Evolutionary conservation across 352 stramenopile genomes (phyloP).

Genomic region (Phytophthora tentaculata): DNA sequence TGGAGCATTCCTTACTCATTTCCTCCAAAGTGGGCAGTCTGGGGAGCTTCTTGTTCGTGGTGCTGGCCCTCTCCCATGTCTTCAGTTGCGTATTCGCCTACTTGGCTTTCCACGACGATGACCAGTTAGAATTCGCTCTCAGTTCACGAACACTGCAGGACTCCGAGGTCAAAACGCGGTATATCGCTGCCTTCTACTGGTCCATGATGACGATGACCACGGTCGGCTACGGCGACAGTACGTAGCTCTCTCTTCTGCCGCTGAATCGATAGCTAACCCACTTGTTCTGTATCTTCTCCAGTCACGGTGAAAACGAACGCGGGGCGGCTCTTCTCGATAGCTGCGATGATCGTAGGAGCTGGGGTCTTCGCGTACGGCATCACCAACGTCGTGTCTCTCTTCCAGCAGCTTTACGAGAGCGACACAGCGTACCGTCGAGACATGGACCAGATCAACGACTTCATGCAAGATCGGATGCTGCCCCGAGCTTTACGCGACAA

Average conservation of each 20-base stretch:
- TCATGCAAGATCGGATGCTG: conserved; percentile 71
- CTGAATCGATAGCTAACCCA: background rate
- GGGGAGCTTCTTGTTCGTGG: conserved; percentile 73
- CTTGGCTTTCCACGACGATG: conserved; percentile 63
- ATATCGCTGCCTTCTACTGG: conserved; percentile 87
- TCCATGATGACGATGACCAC: conserved; percentile 89
- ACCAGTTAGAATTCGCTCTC: conserved; percentile 56
- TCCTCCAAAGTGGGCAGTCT: conserved; percentile 81
- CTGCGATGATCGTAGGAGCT: conserved; percentile 74
- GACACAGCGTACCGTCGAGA: conserved; percentile 71
- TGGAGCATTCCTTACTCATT: conserved; percentile 81
- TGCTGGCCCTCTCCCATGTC: conserved; percentile 80
- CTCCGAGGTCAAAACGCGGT: conserved; percentile 60
- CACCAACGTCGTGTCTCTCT: conserved; percentile 81
- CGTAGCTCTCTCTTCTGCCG: conserved; percentile 8
- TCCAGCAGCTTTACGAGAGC: conserved; percentile 77
- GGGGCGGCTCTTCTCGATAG: conserved; percentile 71
- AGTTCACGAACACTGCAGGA: conserved; percentile 52
- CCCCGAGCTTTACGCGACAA: conserved; percentile 75
- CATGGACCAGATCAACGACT: conserved; percentile 81
- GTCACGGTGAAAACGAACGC: conserved; percentile 75
- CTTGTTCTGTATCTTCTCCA: conserved; percentile 21
- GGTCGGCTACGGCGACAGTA: conserved; percentile 81
- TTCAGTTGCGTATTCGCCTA: conserved; percentile 84
- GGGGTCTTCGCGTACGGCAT: conserved; percentile 89